Percentiles rank a stretch among this genome's conserved stretches.
Conservation (phyloP, 179 eudicot genomes). For the Spergularia azorica region DNA sequence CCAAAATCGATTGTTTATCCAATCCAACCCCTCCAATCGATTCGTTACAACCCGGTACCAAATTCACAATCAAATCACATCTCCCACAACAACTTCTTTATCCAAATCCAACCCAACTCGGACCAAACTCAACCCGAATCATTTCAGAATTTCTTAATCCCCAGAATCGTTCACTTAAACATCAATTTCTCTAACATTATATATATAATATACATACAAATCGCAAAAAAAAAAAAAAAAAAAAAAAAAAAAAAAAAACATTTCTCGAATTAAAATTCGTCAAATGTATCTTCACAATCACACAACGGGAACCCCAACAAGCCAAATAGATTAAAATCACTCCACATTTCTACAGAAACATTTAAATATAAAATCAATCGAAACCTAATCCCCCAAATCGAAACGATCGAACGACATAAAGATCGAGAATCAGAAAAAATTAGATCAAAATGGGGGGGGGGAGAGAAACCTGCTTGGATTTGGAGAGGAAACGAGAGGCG, state of each 20-base stretch:
- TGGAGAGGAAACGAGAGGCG: slow-evolving; percentile 57
- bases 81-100: too few relatives aligned
- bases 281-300: background rate
- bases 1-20: too few relatives aligned
- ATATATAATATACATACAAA: background rate
- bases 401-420: background rate
- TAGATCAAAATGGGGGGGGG: slow-evolving; percentile 14
- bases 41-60: too few relatives aligned
- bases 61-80: too few relatives aligned
- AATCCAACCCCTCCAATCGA: too few relatives aligned
- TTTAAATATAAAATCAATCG: background rate
- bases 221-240: background rate
- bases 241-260: background rate
- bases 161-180: background rate
- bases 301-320: background rate
- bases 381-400: slow-evolving; percentile 2
- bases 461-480: slow-evolving; percentile 53
- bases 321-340: background rate
- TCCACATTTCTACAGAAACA: background rate
- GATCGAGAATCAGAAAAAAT: background rate
- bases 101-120: too few relatives aligned
- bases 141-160: too few relatives aligned
- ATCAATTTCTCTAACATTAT: background rate
- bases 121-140: too few relatives aligned
- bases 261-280: background rate